Conservation (phyloP, 2,329 filamentous ascomycete genomes). For the Hymenoscyphus salicellus region DNA sequence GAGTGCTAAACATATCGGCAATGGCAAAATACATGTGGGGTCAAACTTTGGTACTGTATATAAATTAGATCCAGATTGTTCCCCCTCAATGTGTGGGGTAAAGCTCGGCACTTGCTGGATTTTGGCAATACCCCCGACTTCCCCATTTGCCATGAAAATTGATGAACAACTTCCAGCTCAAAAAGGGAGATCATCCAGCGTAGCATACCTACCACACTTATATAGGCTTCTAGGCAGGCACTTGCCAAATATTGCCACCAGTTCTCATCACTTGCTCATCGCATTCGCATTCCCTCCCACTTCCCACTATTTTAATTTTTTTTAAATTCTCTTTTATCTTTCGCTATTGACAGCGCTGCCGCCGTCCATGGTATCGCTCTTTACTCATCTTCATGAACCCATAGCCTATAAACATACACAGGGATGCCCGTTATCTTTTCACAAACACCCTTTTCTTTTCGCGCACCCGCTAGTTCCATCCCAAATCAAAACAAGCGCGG, state of each 20-base stretch:
- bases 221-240: background rate
- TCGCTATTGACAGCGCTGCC: conserved; percentile 12
- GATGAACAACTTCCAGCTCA: background rate
- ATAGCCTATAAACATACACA: conserved; percentile 23
- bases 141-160: too few species aligned
- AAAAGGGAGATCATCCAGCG: background rate
- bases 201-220: background rate
- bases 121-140: background rate
- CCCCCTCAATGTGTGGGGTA: conserved; percentile 11
- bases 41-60: background rate
- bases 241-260: background rate
- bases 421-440: conserved; percentile 14
- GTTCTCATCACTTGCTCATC: background rate
- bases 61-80: conserved; percentile 5
- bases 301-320: conserved; percentile 3
- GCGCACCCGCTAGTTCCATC: background rate
- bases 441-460: conserved; percentile 12
- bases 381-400: conserved; percentile 17
- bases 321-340: conserved; percentile 20
- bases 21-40: conserved; percentile 6
- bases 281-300: too few species aligned
- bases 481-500: conserved; percentile 1
- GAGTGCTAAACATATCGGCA: conserved; percentile 7
- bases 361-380: conserved; percentile 17
- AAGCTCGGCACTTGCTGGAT: conserved; percentile 10